phyloP scores from a whole-genome alignment of 192 early-diverging fungal species.

The Linnemannia elongata region DNA sequence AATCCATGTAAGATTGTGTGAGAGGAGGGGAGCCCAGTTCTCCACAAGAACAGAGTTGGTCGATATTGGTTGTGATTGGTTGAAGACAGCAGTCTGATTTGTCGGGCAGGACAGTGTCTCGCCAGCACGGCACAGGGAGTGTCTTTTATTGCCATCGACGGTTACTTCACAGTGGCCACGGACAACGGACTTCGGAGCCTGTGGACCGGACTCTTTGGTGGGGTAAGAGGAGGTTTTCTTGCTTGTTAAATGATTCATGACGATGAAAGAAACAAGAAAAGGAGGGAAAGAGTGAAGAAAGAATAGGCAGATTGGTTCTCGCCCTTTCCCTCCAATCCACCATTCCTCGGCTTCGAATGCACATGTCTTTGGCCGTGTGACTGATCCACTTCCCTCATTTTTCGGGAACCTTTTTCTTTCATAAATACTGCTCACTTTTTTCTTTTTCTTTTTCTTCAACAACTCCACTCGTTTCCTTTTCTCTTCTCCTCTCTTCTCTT shows the following conservation, averaged over 20 bases:
- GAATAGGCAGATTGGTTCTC: not conserved
- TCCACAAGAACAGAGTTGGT: not conserved
- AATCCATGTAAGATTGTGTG: not conserved
- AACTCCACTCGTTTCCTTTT: not conserved
- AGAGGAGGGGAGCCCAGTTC: not conserved
- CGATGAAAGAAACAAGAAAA: not conserved
- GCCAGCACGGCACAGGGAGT: not conserved
- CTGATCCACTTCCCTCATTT: not conserved
- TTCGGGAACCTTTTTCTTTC: not conserved
- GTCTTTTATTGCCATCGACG: not conserved
- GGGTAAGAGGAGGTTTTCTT: not conserved
- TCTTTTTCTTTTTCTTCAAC: not conserved
- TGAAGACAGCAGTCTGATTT: not conserved
- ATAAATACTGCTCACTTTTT: not conserved
- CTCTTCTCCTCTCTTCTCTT: conserved; percentile 4
- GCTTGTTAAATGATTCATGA: not conserved
- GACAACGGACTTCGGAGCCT: not conserved
- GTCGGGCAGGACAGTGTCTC: conserved; percentile 16
- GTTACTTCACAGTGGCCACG: not conserved
- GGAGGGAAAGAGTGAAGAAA: not conserved
- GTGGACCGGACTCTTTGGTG: conserved; percentile 1
- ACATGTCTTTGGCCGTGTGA: not conserved
- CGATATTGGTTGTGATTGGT: conserved; percentile 26
- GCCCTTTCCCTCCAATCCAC: not conserved
- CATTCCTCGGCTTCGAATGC: not conserved